These are phyloP conservation scores for Myxozyma monticola DNA, from an alignment of 805 yeast species.

Conservation along the genomic window DNA sequence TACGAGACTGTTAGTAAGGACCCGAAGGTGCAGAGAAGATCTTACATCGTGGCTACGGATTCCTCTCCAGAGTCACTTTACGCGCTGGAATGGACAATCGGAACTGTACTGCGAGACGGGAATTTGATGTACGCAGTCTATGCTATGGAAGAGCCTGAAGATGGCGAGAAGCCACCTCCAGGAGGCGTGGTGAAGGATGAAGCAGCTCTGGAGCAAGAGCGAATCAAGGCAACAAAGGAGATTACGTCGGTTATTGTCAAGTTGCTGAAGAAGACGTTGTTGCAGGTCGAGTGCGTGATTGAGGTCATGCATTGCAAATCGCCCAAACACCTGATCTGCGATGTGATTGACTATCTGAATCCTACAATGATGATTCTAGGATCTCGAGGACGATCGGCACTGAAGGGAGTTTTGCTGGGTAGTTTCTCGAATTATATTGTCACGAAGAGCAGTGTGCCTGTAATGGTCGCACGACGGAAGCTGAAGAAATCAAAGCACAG, in stretches of 20 bases:
- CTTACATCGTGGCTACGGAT: constrained; percentile 78
- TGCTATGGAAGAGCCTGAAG: constrained; percentile 41
- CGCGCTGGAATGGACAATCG: constrained; percentile 86
- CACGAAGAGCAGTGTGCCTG: constrained; percentile 70
- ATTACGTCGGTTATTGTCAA: constrained; percentile 45
- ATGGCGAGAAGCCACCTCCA: constrained; percentile 7
- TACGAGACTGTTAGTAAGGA: constrained; percentile 49
- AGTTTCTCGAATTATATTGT: constrained; percentile 71
- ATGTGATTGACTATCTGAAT: constrained; percentile 65
- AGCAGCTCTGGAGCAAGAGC: constrained; percentile 41
- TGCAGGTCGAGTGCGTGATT: constrained; percentile 70
- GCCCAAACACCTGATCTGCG: constrained; percentile 69
- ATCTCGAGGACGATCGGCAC: constrained; percentile 68
- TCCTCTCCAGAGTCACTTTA: constrained; percentile 77
- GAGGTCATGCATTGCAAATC: constrained; percentile 76
- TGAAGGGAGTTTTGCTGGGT: constrained; percentile 73
- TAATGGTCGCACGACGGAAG: constrained; percentile 75
- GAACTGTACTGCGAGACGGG: constrained; percentile 79
- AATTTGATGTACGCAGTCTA: constrained; percentile 71
- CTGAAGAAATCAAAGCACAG: constrained; percentile 61
- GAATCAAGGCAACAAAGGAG: constrained; percentile 42
- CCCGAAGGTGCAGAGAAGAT: constrained; percentile 42
- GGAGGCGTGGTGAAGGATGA: constrained; percentile 12
- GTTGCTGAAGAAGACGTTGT: constrained; percentile 61
- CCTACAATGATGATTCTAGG: constrained; percentile 77